Conservation (phyloP, 1,284 basidiomycete genomes). For the Ustilago sp. region DNA sequence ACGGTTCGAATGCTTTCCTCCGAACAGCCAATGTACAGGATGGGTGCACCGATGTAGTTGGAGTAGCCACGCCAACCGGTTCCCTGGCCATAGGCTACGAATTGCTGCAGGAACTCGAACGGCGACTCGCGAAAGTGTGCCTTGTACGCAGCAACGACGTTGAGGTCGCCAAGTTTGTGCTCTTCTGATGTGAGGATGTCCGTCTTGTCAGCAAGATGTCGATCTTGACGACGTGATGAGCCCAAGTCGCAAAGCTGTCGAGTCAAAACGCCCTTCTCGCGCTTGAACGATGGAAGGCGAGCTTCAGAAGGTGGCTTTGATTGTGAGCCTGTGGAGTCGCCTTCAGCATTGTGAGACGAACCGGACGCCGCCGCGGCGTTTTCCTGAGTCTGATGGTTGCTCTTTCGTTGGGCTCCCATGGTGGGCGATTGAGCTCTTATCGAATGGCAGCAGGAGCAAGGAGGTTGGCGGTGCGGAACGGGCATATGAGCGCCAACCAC, state of each 20-base stretch:
- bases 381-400: neutral
- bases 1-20: conserved; percentile 56
- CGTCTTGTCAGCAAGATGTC: conserved; percentile 23
- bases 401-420: neutral
- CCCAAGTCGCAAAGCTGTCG: conserved; percentile 43
- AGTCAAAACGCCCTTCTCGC: conserved; percentile 18
- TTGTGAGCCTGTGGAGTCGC: conserved; percentile 7
- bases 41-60: conserved; percentile 64
- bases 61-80: conserved; percentile 64
- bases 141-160: conserved; percentile 64
- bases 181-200: conserved; percentile 46
- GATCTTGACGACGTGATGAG: conserved; percentile 31
- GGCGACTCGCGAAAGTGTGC: conserved; percentile 65
- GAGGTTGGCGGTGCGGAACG: neutral
- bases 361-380: neutral
- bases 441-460: neutral
- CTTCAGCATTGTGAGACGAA: neutral
- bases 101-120: conserved; percentile 58
- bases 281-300: conserved; percentile 12
- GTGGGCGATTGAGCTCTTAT: neutral
- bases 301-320: conserved; percentile 33
- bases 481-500: neutral
- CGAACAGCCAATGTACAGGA: conserved; percentile 59
- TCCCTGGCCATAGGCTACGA: conserved; percentile 63
- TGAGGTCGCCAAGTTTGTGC: conserved; percentile 57